Evolutionary conservation across 225 moss, liverwort and hornwort species (phyloP).

Genomic region (Rhytidiadelphus loreus): DNA sequence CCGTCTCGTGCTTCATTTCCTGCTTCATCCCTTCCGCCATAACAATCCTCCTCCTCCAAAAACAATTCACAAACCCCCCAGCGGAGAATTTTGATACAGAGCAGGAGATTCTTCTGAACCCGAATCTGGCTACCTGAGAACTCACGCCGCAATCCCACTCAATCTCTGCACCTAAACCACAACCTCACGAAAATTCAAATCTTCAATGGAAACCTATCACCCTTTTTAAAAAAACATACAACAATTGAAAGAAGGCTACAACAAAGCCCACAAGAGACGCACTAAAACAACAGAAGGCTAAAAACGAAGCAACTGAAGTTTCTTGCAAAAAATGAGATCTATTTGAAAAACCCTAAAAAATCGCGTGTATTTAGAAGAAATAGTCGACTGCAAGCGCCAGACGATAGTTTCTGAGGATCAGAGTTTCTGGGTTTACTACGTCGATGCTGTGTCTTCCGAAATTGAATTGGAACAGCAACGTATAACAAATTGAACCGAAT

Average conservation of each 20-base stretch:
- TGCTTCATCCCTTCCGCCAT: slow-evolving; percentile 11
- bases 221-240: background rate
- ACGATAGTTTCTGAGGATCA: background rate
- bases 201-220: background rate
- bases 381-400: background rate
- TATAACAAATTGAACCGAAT: background rate
- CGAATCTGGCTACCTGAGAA: background rate
- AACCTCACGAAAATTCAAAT: background rate
- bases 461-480: background rate
- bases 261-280: background rate
- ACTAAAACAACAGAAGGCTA: background rate
- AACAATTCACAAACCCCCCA: background rate
- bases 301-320: background rate
- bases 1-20: slow-evolving; percentile 20
- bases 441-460: background rate
- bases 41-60: background rate
- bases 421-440: background rate
- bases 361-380: background rate
- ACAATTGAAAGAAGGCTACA: background rate
- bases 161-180: background rate
- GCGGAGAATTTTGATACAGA: background rate
- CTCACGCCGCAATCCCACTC: background rate
- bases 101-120: background rate
- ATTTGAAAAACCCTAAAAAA: background rate
- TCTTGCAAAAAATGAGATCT: background rate